phyloP scores from a whole-genome alignment of 192 early-diverging fungal species.

The Podila epicladia region DNA sequence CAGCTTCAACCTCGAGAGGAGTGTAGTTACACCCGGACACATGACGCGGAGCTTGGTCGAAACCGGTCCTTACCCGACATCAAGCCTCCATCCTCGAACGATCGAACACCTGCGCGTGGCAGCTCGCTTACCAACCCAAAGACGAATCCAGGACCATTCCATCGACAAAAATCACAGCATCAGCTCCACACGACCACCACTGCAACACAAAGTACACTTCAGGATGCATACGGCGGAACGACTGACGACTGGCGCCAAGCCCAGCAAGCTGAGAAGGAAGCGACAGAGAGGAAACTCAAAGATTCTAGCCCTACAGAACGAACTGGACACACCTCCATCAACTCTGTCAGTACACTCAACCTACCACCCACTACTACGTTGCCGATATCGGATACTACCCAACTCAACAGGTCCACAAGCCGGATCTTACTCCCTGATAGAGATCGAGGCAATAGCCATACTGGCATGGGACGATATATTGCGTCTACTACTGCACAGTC shows the following conservation, averaged over 20 bases:
- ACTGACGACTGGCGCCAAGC: slow-evolving; percentile 40
- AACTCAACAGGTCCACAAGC: slow-evolving; percentile 3
- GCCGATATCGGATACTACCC: neutral
- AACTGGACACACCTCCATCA: slow-evolving; percentile 24
- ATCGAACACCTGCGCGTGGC: slow-evolving; percentile 17
- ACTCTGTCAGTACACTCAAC: slow-evolving; percentile 42
- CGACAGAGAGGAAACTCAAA: slow-evolving; percentile 23
- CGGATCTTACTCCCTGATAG: slow-evolving; percentile 35
- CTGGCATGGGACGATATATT: neutral
- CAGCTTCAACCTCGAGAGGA: neutral
- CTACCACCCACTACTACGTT: slow-evolving; percentile 11
- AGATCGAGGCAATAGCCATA: slow-evolving; percentile 2
- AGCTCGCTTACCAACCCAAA: slow-evolving; percentile 31
- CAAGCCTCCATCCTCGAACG: slow-evolving; percentile 3
- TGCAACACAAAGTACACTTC: neutral
- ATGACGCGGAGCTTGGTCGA: slow-evolving; percentile 23
- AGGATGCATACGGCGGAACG: slow-evolving; percentile 40
- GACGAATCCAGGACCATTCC: slow-evolving; percentile 23
- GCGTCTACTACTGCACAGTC: neutral
- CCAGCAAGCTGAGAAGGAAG: slow-evolving; percentile 32
- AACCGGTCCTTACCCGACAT: slow-evolving; percentile 29
- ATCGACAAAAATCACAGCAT: slow-evolving; percentile 21
- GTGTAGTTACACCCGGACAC: neutral
- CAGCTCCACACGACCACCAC: slow-evolving; percentile 1
- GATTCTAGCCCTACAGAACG: slow-evolving; percentile 17